These are phyloP conservation scores for Paramecium sexaurelia DNA, from an alignment of 73 alveolate genomes.

Conservation along the genomic window DNA sequence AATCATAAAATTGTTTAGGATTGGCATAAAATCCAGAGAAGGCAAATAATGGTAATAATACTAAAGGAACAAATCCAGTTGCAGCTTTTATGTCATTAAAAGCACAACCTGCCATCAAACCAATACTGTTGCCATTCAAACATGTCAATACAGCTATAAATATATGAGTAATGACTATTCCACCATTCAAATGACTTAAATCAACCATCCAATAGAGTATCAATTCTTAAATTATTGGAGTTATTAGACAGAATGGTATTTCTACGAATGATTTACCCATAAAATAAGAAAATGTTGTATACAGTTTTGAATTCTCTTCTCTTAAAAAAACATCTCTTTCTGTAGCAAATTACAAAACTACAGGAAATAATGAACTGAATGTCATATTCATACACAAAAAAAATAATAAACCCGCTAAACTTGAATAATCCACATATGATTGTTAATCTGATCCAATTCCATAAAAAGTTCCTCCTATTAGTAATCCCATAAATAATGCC, in stretches of 20 bases:
- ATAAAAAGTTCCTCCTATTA: slow-evolving; percentile 8
- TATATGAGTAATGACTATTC: neutral
- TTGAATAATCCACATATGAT: neutral
- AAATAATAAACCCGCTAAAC: slow-evolving; percentile 46
- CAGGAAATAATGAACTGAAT: slow-evolving; percentile 54
- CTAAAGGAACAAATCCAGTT: slow-evolving; percentile 36
- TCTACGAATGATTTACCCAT: slow-evolving; percentile 61
- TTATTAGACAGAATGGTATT: neutral
- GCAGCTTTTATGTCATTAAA: slow-evolving; percentile 61
- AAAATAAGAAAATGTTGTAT: slow-evolving; percentile 51
- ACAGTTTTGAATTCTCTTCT: slow-evolving; percentile 62
- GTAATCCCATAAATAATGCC: slow-evolving; percentile 44
- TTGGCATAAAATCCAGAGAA: slow-evolving; percentile 57
- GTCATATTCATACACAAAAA: slow-evolving; percentile 17
- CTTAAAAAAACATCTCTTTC: slow-evolving; percentile 67
- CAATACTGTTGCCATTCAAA: slow-evolving; percentile 53
- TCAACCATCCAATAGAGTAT: slow-evolving; percentile 64
- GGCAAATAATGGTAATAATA: slow-evolving; percentile 37
- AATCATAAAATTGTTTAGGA: neutral
- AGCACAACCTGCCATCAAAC: slow-evolving; percentile 53
- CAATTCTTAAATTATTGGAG: slow-evolving; percentile 47
- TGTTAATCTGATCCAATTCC: neutral
- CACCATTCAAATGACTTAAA: slow-evolving; percentile 2
- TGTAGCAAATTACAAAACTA: neutral
- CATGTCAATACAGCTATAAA: slow-evolving; percentile 21